Conservation (phyloP, 192 early-diverging fungal species). For the Entrophospora sp. region DNA sequence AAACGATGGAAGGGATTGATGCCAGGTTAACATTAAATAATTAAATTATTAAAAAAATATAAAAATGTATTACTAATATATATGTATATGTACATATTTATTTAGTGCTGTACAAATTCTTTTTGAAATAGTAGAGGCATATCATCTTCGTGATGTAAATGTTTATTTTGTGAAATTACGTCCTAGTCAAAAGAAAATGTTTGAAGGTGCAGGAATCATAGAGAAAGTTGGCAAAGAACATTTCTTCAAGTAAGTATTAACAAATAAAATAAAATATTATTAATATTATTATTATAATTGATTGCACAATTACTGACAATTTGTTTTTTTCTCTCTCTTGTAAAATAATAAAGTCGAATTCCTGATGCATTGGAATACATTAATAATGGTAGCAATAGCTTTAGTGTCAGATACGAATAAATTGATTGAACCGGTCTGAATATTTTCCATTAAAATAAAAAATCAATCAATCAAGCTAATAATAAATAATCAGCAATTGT, state of each 20-base stretch:
- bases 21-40: constrained; percentile 57
- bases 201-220: constrained; percentile 63
- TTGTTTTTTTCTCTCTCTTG: neutral
- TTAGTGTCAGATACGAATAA: too few relatives aligned
- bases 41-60: neutral
- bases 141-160: constrained; percentile 66
- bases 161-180: constrained; percentile 89
- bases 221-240: constrained; percentile 51
- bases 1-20: constrained; percentile 81
- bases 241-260: constrained; percentile 57
- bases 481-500: too few relatives aligned
- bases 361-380: constrained; percentile 51
- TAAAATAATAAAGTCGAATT: constrained; percentile 20
- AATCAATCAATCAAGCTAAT: too few relatives aligned
- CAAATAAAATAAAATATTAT: neutral
- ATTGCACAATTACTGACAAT: neutral
- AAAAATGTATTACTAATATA: neutral
- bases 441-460: too few relatives aligned
- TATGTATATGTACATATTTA: too few relatives aligned
- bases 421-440: too few relatives aligned
- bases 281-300: neutral
- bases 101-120: constrained; percentile 59
- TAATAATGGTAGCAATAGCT: too few relatives aligned
- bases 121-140: constrained; percentile 82
- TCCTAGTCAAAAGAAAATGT: constrained; percentile 56